Percentiles rank a stretch among this genome's conserved stretches.
These are phyloP conservation scores for Priceomyces haplophilus DNA, from an alignment of 805 yeast genomes.

Conservation along the genomic window DNA sequence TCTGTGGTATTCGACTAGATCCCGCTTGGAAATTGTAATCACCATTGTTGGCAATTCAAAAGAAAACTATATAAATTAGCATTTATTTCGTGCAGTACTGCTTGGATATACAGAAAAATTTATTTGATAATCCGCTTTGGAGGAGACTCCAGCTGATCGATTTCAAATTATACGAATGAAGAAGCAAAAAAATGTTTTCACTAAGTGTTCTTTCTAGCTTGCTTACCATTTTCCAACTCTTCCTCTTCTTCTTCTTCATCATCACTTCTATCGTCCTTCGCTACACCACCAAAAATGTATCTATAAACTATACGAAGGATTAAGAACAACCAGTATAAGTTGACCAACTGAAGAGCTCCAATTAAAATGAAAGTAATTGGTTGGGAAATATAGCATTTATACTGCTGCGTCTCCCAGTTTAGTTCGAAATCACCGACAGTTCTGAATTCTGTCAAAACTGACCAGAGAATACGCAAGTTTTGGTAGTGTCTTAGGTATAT, in stretches of 20 bases:
- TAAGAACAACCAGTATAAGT: slow-evolving; percentile 82
- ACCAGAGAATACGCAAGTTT: slow-evolving; percentile 77
- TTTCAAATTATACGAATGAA: no score
- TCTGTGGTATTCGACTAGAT: slow-evolving; percentile 17
- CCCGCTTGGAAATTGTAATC: slow-evolving; percentile 11
- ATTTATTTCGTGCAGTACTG: not conserved
- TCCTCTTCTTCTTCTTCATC: slow-evolving; percentile 57
- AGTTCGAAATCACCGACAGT: slow-evolving; percentile 80
- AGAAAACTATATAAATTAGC: not conserved
- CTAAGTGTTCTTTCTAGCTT: not conserved
- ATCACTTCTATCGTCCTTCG: slow-evolving; percentile 84
- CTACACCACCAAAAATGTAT: slow-evolving; percentile 54
- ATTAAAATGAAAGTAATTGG: slow-evolving; percentile 80
- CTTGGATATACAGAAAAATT: no score
- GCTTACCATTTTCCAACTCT: slow-evolving; percentile 11
- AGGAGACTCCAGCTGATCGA: no score
- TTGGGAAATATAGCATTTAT: slow-evolving; percentile 94
- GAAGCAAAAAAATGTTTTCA: no score
- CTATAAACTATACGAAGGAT: slow-evolving; percentile 77
- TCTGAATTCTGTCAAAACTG: slow-evolving; percentile 79
- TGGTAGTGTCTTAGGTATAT: slow-evolving; percentile 83
- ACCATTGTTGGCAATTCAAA: not conserved
- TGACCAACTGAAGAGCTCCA: slow-evolving; percentile 78
- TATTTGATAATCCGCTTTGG: no score
- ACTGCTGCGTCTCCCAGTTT: slow-evolving; percentile 87